These are phyloP conservation scores for Leccinum incarnatum DNA, from an alignment of 768 basidiomycete genomes.

Conservation along the genomic window DNA sequence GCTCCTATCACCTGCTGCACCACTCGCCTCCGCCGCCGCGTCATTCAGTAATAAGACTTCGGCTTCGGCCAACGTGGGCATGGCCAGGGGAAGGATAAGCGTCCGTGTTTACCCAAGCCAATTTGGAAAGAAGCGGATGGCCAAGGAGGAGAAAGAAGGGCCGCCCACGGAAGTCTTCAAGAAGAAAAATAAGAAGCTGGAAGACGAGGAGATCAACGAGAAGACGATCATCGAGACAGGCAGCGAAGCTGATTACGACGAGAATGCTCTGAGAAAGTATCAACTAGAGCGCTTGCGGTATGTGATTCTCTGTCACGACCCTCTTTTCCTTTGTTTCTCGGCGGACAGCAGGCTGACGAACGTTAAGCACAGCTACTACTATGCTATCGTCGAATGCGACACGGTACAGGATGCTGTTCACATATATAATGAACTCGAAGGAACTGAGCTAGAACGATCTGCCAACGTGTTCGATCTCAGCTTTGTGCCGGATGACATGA, in stretches of 20 bases:
- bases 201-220: constrained; percentile 60
- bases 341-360: constrained; percentile 5
- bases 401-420: constrained; percentile 71
- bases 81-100: constrained; percentile 65
- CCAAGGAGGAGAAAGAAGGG: constrained; percentile 84
- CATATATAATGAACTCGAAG: constrained; percentile 83
- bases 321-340: background rate
- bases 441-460: constrained; percentile 93
- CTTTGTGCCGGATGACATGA: constrained; percentile 88
- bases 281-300: constrained; percentile 91
- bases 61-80: constrained; percentile 13
- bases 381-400: constrained; percentile 91
- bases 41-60: constrained; percentile 14
- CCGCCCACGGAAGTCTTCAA: constrained; percentile 85
- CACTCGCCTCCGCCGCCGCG: constrained; percentile 34
- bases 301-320: background rate
- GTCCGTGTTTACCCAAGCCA: constrained; percentile 91
- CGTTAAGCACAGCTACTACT: constrained; percentile 72
- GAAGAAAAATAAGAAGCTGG: constrained; percentile 37
- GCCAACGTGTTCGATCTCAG: constrained; percentile 96
- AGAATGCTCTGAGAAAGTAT: constrained; percentile 84
- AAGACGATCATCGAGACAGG: constrained; percentile 61
- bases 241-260: constrained; percentile 74
- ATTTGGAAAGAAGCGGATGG: constrained; percentile 87
- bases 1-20: constrained; percentile 62